Evolutionary conservation across 192 early-diverging fungal genomes (phyloP), one percentile per base, ranked within the genome.

Genomic region (Jimgerdemannia flammicorona): DNA sequence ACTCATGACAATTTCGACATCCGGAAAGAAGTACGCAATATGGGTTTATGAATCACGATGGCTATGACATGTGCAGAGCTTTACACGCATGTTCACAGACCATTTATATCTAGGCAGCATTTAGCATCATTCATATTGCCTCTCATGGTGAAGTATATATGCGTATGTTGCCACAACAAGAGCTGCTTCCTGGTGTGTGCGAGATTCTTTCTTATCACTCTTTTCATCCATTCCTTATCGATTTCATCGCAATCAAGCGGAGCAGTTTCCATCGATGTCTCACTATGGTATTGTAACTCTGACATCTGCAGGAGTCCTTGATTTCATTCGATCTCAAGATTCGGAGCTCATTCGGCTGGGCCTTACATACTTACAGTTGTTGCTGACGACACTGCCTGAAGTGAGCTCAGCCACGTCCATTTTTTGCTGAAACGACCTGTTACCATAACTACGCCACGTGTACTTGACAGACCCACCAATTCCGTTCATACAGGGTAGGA

Each of bases 1-100:
- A 82, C 85, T 29, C 87, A 83, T 71, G 83, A 86, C 49, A 85
- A 84, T 67, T 93, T 89, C 81, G 92, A 93, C 66, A 87, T 92
- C 67, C 86, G 90, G 67, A 89, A 92, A 78, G 90, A 85, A 77
- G 88, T 87, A 79, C 6, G 67, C 19, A 18, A 14, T 68, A 20
- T 9, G 67, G 67, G 18, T 8, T 68, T 41, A 68, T 19, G 19
- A 20, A 41, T 18, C 6, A 4, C 18, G 18, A 68, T 41, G 67
- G 11, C 49, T 10, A 2, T 59, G 6, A 59, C 14, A 14, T 14
- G 49, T 59, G 49, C 49, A 14, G 14, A 14, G 49, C 49, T 59
- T 59, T 59, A 59, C 49, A 2, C 14, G 14, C 6, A 6, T 10
- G 49, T 59, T 14, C 14, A 59, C 6, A 59, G 6, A 0, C 14